These are phyloP conservation scores for Thalassiosira profunda DNA, from an alignment of 108 stramenopile species.

Conservation along the genomic window DNA sequence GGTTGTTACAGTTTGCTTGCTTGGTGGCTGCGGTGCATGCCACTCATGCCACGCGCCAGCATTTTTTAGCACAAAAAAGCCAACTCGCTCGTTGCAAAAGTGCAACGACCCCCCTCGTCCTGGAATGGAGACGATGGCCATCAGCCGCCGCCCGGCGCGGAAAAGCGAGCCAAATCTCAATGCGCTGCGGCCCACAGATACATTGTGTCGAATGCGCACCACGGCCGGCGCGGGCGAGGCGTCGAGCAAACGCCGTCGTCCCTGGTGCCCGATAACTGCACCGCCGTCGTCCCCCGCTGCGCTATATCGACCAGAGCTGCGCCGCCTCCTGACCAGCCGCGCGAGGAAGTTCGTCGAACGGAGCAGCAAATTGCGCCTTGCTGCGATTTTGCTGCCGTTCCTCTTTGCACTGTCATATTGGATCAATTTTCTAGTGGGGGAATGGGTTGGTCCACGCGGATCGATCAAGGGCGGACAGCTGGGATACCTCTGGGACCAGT, in stretches of 20 bases:
- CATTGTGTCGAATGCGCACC: constrained; percentile 1
- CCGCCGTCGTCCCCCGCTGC: neutral
- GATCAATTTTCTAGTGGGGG: neutral
- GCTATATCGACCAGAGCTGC: neutral
- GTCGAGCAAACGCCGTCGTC: neutral
- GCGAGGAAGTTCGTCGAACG: constrained; percentile 2
- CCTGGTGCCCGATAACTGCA: neutral
- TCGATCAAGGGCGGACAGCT: constrained; percentile 38
- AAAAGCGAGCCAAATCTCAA: constrained; percentile 33
- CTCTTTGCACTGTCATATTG: neutral
- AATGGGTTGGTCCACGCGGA: constrained; percentile 24
- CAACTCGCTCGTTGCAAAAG: too few species aligned
- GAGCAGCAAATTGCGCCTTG: constrained; percentile 9
- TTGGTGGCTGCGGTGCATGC: too few species aligned
- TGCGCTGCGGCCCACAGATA: neutral
- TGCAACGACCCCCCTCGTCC: too few species aligned
- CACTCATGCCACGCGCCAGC: too few species aligned
- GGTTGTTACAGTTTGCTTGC: too few species aligned
- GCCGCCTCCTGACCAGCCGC: neutral
- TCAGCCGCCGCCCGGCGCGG: constrained; percentile 22
- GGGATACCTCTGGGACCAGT: constrained; percentile 33
- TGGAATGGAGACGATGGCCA: constrained; percentile 10
- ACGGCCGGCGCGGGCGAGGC: neutral
- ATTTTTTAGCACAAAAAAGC: too few species aligned
- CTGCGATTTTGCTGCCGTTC: neutral